Percentiles rank a stretch among this genome's conserved stretches.
Evolutionary conservation across 139 green algal genomes (phyloP).

Genomic region (Coelastrella sp.): DNA sequence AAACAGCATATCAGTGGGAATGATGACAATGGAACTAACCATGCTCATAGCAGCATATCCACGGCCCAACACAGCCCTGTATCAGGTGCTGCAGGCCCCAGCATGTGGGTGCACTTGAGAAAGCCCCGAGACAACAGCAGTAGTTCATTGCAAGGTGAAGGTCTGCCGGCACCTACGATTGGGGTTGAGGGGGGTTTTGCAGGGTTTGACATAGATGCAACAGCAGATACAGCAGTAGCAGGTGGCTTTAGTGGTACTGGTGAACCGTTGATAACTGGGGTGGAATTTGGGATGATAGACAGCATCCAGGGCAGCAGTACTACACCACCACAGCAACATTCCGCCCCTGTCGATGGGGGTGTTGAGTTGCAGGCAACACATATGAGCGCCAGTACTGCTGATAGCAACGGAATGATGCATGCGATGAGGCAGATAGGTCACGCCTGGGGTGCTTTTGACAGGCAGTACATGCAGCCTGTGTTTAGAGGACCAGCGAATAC

Average conservation of each 20-base stretch:
- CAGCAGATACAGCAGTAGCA: neutral
- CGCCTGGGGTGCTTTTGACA: constrained; percentile 65
- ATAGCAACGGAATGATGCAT: neutral
- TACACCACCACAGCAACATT: no score
- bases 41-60: no score
- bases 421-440: constrained; percentile 32
- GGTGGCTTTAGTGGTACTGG: neutral
- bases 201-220: neutral
- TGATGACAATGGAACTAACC: neutral
- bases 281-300: neutral
- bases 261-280: neutral
- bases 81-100: neutral
- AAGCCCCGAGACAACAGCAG: no score
- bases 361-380: neutral
- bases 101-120: no score
- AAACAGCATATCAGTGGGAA: no score
- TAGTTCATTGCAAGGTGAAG: neutral
- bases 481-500: constrained; percentile 65
- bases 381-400: neutral
- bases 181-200: neutral
- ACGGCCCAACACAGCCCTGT: neutral
- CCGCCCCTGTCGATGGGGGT: neutral
- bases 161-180: neutral
- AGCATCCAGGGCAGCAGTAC: neutral
- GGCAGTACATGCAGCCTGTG: constrained; percentile 62